phyloP scores from a whole-genome alignment of 2,329 filamentous ascomycete genomes.

The Alternaria postmessia region DNA sequence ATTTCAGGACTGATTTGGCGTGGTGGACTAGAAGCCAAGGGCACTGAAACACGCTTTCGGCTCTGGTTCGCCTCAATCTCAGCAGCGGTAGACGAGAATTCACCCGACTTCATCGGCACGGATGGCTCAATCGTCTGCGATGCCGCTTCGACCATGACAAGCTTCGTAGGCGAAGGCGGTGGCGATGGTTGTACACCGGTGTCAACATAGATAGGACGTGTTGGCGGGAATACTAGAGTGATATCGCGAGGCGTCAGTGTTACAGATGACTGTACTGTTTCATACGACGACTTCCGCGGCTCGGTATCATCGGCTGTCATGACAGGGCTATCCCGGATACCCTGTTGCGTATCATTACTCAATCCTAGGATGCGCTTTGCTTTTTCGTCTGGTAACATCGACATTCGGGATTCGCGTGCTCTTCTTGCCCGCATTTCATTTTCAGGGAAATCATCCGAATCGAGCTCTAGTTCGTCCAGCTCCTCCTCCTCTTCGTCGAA shows the following conservation, averaged over 20 bases:
- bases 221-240: constrained; percentile 44
- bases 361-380: constrained; percentile 57
- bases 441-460: constrained; percentile 68
- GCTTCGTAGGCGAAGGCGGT: constrained; percentile 73
- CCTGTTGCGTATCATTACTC: constrained; percentile 39
- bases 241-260: constrained; percentile 37
- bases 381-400: constrained; percentile 54
- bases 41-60: constrained; percentile 68
- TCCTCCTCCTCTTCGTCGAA: constrained; percentile 79
- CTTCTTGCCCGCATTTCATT: constrained; percentile 52
- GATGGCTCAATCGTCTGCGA: constrained; percentile 32
- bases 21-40: constrained; percentile 21
- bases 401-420: constrained; percentile 53
- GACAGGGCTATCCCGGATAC: constrained; percentile 33
- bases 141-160: constrained; percentile 32
- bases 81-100: constrained; percentile 24
- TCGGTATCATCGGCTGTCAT: constrained; percentile 33
- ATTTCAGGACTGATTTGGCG: constrained; percentile 25
- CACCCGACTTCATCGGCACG: constrained; percentile 33
- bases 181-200: constrained; percentile 85
- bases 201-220: constrained; percentile 70
- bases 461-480: constrained; percentile 64
- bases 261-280: constrained; percentile 31
- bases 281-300: constrained; percentile 31
- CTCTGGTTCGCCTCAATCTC: constrained; percentile 77